Base-by-base conservation (phyloP, 2,329 filamentous ascomycete species). In the Xylaria polymorpha region DNA sequence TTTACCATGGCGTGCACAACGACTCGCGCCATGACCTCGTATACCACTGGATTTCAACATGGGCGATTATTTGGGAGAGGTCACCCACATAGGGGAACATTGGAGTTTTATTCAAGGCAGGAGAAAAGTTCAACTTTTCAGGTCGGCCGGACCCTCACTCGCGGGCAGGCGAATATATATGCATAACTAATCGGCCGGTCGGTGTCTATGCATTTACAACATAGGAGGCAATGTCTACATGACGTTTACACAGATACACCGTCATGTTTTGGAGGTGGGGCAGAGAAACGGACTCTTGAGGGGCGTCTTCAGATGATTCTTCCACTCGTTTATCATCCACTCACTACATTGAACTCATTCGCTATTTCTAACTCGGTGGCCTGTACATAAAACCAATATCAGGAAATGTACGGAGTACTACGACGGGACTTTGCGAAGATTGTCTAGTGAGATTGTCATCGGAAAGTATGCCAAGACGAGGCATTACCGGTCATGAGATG, bases 201-300 rank as follows among this genome's bases (percentile, higher is more conserved):
- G 43, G 66, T n/a, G 60, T 68, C 46, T 60, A 63, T 64, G 46
- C 63, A 68, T 70, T 72, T 70, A 72, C 64, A 67, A 68, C 61
- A 68, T 55, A 20, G 44, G 61, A 57, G 46, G 66, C 58, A 58
- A 20, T 62, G 46, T 63, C n/a, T 64, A 65, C 18, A 18, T 62
- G 62, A 44, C 39, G 62, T 44, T 35, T 53, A 37, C 44, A 58
- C 48, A 39, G 56, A 51, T 57, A 65, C 29, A 41, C 39, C 25
- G 39, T 61, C 58, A 66, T 62, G 29, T 29, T 60, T 56, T 44
- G 46, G 39, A 35, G 48, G 43, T 32, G 18, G 20, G 20, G 22
- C 14, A 58, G 65, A 59, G 64, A 64, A 60, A 68, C 20, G 58
- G 64, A 63, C 43, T 66, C 46, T 68, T 41, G 22, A 51, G 46